Conservation (phyloP, 768 basidiomycete species). For the Exidia glandulosa region DNA sequence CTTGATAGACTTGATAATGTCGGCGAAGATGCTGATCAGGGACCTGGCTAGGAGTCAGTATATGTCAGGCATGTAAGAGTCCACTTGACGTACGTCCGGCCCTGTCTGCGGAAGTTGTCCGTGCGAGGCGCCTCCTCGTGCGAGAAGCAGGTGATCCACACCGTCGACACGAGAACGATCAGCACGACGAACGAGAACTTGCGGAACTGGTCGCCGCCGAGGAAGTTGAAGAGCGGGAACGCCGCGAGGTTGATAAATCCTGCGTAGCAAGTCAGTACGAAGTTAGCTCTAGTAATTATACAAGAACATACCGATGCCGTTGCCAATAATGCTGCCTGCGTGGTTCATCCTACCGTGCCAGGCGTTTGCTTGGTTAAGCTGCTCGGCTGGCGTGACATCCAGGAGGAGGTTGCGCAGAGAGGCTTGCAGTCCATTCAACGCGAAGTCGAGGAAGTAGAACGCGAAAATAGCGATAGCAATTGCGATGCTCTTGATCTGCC, state of each 20-base stretch:
- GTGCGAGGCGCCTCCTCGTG: constrained; percentile 42
- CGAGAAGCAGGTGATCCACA: constrained; percentile 79
- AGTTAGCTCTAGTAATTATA: background rate
- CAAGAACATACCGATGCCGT: constrained; percentile 60
- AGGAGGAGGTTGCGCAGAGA: constrained; percentile 88
- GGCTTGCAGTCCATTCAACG: constrained; percentile 91
- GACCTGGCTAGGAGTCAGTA: constrained; percentile 1
- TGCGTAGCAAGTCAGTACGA: constrained; percentile 21
- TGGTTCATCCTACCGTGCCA: constrained; percentile 97
- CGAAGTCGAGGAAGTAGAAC: constrained; percentile 93
- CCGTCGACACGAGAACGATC: constrained; percentile 63
- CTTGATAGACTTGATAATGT: constrained; percentile 60
- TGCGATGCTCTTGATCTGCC: constrained; percentile 53
- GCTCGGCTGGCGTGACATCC: constrained; percentile 79
- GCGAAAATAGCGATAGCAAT: constrained; percentile 80
- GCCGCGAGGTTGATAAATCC: constrained; percentile 83
- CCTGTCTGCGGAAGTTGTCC: background rate
- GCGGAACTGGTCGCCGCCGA: constrained; percentile 90
- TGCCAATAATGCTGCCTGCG: constrained; percentile 93
- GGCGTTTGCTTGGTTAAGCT: constrained; percentile 89
- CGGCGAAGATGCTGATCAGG: constrained; percentile 42
- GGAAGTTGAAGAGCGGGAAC: constrained; percentile 61
- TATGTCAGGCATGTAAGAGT: background rate
- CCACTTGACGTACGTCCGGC: background rate
- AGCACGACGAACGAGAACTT: constrained; percentile 89